phyloP scores from a whole-genome alignment of 805 yeast genomes.

The Wickerhamiella lipophila region DNA sequence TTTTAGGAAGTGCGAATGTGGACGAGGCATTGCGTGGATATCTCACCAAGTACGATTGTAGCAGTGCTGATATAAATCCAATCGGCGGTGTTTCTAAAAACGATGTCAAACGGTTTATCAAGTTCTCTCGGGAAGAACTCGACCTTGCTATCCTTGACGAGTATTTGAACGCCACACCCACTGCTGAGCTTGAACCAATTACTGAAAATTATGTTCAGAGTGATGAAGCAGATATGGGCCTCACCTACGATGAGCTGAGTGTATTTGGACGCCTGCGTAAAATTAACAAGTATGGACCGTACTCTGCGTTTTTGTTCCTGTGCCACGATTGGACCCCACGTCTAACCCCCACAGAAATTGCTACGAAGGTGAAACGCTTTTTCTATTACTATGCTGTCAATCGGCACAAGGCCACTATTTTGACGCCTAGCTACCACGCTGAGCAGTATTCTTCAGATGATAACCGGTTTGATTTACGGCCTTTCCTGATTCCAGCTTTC shows the following conservation, averaged over 20 bases:
- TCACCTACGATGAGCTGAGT: conserved; percentile 89
- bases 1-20: conserved; percentile 91
- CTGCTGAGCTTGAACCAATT: conserved; percentile 96
- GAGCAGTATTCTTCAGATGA: conserved; percentile 98
- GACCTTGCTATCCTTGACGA: conserved; percentile 63
- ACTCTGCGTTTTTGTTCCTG: conserved; percentile 80
- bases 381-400: conserved; percentile 90
- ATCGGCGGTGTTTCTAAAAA: conserved; percentile 98
- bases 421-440: conserved; percentile 95
- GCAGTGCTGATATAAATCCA: conserved; percentile 94
- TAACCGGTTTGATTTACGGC: conserved; percentile 88
- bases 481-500: conserved; percentile 88
- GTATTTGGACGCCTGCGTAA: conserved; percentile 83
- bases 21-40: conserved; percentile 95
- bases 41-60: conserved; percentile 91
- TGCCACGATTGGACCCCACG: conserved; percentile 76
- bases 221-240: conserved; percentile 97
- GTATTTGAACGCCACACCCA: conserved; percentile 85
- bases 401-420: conserved; percentile 94
- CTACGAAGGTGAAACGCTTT: conserved; percentile 83
- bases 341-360: conserved; percentile 70
- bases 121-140: conserved; percentile 58
- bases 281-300: conserved; percentile 91
- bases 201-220: conserved; percentile 86
- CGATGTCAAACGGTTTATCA: conserved; percentile 75